Evolutionary conservation across 768 basidiomycete genomes (phyloP), one percentile per base, ranked within the genome.

Genomic region (Russula griseocarnosa): DNA sequence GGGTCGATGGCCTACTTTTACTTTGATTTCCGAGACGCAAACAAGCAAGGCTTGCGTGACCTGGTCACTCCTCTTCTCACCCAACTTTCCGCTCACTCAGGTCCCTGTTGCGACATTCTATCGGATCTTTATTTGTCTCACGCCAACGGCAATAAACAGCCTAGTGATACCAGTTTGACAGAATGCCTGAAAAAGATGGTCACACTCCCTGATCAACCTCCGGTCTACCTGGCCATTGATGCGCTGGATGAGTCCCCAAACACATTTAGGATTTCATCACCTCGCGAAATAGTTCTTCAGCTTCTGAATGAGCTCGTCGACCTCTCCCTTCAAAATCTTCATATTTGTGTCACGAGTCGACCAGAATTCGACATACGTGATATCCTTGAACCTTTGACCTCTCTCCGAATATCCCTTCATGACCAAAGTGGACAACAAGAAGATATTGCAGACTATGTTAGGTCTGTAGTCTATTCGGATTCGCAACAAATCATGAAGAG

Each of bases 151-250:
- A 14, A 16, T 13, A n/a, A 16, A 1, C 32, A 24, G 1, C 62
- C 57, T 5, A 52, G 50, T 26, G 57, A 42, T 14, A 16, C 4
- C 3, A 22, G 0, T 6, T 44, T 63, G 40, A 18, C 9, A 1
- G 1, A 44, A 18, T 58, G 57, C 36, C 30, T 63, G n/a, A 52
- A 63, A 26, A 14, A 24, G 20, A 63, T 63, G 55, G 40, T 63
- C 32, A 20, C 40, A 10, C 13, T 53, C 38, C 22, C 56, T 3
- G 30, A 26, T 22, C 32, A 44, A 49, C 14, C 13, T 30, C 54
- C 38, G 3, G 38, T 28, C n/a, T 62, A 57, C 55, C 28, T 62
- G 20, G 44, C 53, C 20, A 4, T 60, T 0, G 62, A 63, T 26
- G 58, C 57, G 0, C 22, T 63, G 3, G 62, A 63, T 5, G 62